Evolutionary conservation across 345 rosid genomes (phyloP), one percentile per base, ranked within the genome.

Genomic region (Citrus sp.): DNA sequence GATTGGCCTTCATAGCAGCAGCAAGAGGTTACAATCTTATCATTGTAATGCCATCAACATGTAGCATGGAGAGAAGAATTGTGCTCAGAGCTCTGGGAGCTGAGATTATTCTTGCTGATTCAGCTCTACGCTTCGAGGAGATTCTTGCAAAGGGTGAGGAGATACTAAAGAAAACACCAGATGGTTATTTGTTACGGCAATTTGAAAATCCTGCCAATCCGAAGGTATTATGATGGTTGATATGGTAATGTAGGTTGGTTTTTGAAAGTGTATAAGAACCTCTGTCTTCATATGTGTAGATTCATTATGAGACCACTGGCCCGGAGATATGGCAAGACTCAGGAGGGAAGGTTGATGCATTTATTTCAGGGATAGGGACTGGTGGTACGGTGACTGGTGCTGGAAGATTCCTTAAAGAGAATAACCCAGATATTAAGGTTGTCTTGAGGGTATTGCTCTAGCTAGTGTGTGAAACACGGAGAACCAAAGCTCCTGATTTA

Each of bases 21-120:
- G 81, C 86, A 25, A 90, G 76, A 79, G 94, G 93, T 54, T 93
- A 90, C 87, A 92, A 81, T 82, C 82, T 89, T 65, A 82, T 90
- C 24, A 73, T 92, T 5, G 62, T 79, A 21, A 89, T 93, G 97
- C 94, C 97, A 16, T 80, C 87, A n/a, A 62, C 82, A 3, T 32
- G 40, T 81, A 93, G 93, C 77, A 24, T 89, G 2, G 98, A 95
- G 82, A 86, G 97, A 85, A 91, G 85, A 81, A 80, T 87, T 55
- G 63, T 92, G 67, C 85, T 93, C 2, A 82, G 80, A 75, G 96
- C 98, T 78, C 75, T 95, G 59, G 97, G 97, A 77, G 94, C 99
- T 63, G 89, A 93, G 78, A 46, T 95, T 42, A 65, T n/a, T 77
- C 86, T 93, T 37, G 86, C 88, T 4, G 87, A 93, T 72, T 79